Percentiles rank a stretch among this genome's conserved stretches.
These are phyloP conservation scores for Xylaria arbuscula DNA, from an alignment of 2,329 filamentous ascomycete species.

Conservation along the genomic window DNA sequence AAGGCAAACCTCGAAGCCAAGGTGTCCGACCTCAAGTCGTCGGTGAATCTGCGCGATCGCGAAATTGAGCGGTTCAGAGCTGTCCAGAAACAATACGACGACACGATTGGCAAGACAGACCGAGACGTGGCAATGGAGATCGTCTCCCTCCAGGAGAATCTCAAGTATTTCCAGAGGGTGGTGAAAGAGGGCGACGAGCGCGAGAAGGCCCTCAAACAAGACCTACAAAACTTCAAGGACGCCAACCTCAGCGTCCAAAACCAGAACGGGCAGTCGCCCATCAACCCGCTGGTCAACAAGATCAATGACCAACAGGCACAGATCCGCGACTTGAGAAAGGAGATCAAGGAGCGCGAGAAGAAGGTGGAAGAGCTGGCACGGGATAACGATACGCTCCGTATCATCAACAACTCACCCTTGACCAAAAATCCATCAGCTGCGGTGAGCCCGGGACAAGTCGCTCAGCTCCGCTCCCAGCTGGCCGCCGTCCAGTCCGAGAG, in stretches of 20 bases:
- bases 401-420: conserved; percentile 14
- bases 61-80: conserved; percentile 38
- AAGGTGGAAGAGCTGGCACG: conserved; percentile 21
- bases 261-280: background rate
- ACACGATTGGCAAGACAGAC: conserved; percentile 8
- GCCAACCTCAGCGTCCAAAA: conserved; percentile 28
- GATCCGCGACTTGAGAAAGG: conserved; percentile 18
- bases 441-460: conserved; percentile 20
- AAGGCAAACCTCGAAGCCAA: conserved; percentile 31
- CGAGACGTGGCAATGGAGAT: conserved; percentile 16
- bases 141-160: conserved; percentile 20
- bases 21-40: conserved; percentile 28
- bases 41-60: conserved; percentile 27
- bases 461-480: conserved; percentile 19
- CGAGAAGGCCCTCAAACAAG: conserved; percentile 23
- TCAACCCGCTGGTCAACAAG: conserved; percentile 16
- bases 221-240: conserved; percentile 34
- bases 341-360: conserved; percentile 23
- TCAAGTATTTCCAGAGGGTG: conserved; percentile 10
- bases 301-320: conserved; percentile 12
- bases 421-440: background rate
- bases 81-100: conserved; percentile 38
- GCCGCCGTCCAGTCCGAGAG: conserved; percentile 12
- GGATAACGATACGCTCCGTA: conserved; percentile 30
- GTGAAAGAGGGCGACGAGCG: conserved; percentile 21